Evolutionary conservation across 2,329 filamentous ascomycete species (phyloP).

Genomic region (Cladosporium phlei): DNA sequence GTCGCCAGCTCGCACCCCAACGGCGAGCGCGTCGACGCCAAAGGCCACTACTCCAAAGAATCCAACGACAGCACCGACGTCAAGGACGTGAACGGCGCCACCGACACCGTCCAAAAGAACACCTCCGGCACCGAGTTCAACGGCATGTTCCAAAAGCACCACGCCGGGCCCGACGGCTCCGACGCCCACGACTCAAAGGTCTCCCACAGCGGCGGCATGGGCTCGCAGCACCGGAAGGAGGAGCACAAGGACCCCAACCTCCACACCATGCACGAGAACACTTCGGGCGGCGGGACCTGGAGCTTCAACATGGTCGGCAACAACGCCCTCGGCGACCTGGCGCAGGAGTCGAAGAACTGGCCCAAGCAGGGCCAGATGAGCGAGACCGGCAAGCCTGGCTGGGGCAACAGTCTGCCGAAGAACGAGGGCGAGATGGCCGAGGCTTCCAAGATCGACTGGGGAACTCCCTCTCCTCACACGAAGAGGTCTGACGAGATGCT

Average conservation of each 20-base stretch:
- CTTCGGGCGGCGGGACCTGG: not conserved
- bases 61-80: not conserved
- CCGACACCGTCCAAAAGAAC: not conserved
- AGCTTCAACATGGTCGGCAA: not conserved
- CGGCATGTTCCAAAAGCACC: not conserved
- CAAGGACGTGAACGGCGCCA: not conserved
- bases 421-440: too few relatives aligned
- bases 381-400: too few relatives aligned
- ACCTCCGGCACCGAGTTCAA: not conserved
- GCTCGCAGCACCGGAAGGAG: slow-evolving; percentile 3
- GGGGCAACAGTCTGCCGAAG: too few relatives aligned
- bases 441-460: too few relatives aligned
- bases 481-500: too few relatives aligned
- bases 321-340: not conserved
- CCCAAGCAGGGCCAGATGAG: not conserved
- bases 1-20: not conserved
- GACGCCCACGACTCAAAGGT: not conserved
- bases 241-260: slow-evolving; percentile 12
- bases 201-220: not conserved
- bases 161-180: not conserved
- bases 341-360: not conserved
- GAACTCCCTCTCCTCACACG: too few relatives aligned
- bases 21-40: not conserved
- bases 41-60: not conserved
- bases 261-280: slow-evolving; percentile 1